Percentiles rank a stretch among this genome's conserved stretches.
Conservation (phyloP, 2,329 filamentous ascomycete genomes). For the Neofusicoccum kwambonambiense region DNA sequence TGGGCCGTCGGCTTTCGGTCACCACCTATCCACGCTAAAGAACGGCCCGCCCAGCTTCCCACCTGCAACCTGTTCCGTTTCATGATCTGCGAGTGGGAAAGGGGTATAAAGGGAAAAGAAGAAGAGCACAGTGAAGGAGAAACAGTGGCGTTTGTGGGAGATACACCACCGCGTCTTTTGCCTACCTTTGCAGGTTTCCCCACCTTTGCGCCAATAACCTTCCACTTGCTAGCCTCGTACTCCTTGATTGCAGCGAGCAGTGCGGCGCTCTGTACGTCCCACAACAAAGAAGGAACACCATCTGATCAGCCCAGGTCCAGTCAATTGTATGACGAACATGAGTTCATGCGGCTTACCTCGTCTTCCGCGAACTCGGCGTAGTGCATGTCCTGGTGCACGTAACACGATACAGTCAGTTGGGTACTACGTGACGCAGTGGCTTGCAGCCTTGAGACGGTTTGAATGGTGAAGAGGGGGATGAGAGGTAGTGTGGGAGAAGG, state of each 20-base stretch:
- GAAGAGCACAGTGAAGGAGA: neutral
- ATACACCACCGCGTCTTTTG: constrained; percentile 19
- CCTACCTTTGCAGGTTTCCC: constrained; percentile 93
- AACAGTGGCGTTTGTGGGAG: constrained; percentile 1
- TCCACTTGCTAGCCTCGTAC: constrained; percentile 99
- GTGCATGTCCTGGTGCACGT: constrained; percentile 81
- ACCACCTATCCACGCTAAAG: neutral
- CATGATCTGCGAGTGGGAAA: neutral
- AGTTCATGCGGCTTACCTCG: constrained; percentile 62
- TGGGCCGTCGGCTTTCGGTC: neutral
- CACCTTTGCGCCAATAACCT: constrained; percentile 92
- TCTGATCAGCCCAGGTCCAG: constrained; percentile 13
- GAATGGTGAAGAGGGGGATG: neutral
- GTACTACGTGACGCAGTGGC: constrained; percentile 7
- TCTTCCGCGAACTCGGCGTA: constrained; percentile 98
- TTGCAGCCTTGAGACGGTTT: neutral
- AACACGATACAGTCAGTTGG: constrained; percentile 10
- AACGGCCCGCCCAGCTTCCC: neutral
- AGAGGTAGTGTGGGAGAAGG: neutral
- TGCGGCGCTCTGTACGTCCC: constrained; percentile 58
- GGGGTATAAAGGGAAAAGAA: neutral
- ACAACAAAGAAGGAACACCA: neutral
- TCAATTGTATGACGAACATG: constrained; percentile 10
- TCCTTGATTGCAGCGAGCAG: constrained; percentile 95
- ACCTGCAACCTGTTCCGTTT: neutral